These are phyloP conservation scores for Ceratobasidium papillatum DNA, from an alignment of 1,284 basidiomycete genomes.

Conservation along the genomic window DNA sequence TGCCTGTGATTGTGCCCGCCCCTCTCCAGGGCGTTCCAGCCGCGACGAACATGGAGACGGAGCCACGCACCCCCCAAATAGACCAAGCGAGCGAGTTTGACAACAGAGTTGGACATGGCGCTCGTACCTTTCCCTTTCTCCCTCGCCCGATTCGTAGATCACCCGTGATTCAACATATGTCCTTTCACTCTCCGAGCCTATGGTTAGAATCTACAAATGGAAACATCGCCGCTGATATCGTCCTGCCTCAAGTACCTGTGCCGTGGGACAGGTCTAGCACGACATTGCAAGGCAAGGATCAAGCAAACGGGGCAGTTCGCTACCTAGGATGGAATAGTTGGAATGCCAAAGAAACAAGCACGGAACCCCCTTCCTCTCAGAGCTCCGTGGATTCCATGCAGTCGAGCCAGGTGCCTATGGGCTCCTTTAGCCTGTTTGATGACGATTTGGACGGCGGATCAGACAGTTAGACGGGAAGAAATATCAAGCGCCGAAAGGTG, in stretches of 20 bases:
- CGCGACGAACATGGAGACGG: neutral
- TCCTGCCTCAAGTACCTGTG: neutral
- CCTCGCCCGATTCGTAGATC: neutral
- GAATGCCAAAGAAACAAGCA: neutral
- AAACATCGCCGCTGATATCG: neutral
- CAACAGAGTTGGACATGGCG: neutral
- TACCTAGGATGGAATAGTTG: neutral
- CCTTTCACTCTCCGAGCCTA: neutral
- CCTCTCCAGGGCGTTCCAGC: neutral
- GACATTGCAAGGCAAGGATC: neutral
- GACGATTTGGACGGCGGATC: neutral
- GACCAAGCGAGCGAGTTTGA: neutral
- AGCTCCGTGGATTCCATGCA: neutral
- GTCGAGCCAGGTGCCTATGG: neutral
- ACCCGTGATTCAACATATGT: neutral
- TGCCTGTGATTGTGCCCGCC: conserved; percentile 5
- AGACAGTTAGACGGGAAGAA: neutral
- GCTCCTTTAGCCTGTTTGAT: neutral
- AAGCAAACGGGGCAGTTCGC: neutral
- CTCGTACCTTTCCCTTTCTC: neutral
- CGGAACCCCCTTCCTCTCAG: neutral
- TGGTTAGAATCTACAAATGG: neutral
- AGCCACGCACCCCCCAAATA: neutral
- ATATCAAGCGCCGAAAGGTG: neutral
- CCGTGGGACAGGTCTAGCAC: neutral